Percentiles rank a stretch among this genome's conserved stretches.
Evolutionary conservation across 2,329 filamentous ascomycete species (phyloP).

Genomic region (Tolypocladium cylindrosporum): DNA sequence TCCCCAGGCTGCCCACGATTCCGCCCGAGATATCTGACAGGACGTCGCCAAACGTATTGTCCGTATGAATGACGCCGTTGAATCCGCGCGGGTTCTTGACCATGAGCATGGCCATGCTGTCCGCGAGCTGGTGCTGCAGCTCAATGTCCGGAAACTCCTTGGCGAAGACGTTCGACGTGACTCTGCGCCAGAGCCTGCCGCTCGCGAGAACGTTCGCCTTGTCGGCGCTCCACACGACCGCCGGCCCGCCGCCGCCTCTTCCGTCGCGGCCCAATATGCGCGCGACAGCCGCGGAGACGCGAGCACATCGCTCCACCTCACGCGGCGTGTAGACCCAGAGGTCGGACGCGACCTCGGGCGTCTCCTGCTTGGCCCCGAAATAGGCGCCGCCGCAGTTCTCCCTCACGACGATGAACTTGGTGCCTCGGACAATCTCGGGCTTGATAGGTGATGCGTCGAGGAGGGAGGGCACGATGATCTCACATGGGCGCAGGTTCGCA

Average conservation of each 20-base stretch:
- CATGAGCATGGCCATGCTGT: conserved; percentile 38
- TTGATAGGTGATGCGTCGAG: conserved; percentile 33
- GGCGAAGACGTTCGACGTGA: conserved; percentile 28
- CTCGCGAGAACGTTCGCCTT: conserved; percentile 44
- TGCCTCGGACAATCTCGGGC: conserved; percentile 29
- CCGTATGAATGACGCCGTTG: conserved; percentile 36
- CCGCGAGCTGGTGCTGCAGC: conserved; percentile 34
- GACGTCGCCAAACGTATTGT: conserved; percentile 39
- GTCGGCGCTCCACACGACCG: conserved; percentile 36
- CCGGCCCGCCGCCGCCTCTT: conserved; percentile 18
- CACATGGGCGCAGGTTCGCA: conserved; percentile 39
- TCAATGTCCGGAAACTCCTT: conserved; percentile 32
- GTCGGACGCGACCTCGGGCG: conserved; percentile 32
- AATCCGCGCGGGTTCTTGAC: conserved; percentile 34
- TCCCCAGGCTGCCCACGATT: conserved; percentile 34
- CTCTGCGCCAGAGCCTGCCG: conserved; percentile 36
- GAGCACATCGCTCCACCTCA: conserved; percentile 36
- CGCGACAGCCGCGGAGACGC: conserved; percentile 35
- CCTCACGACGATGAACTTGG: conserved; percentile 37
- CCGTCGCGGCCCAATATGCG: conserved; percentile 17
- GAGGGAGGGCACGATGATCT: conserved; percentile 30
- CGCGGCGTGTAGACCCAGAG: conserved; percentile 33
- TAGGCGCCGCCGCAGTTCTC: conserved; percentile 42
- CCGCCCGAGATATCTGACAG: conserved; percentile 34
- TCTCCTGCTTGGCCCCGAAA: conserved; percentile 36